phyloP scores from a whole-genome alignment of 176 grass and related monocot genomes.

The Aechmea fasciata region DNA sequence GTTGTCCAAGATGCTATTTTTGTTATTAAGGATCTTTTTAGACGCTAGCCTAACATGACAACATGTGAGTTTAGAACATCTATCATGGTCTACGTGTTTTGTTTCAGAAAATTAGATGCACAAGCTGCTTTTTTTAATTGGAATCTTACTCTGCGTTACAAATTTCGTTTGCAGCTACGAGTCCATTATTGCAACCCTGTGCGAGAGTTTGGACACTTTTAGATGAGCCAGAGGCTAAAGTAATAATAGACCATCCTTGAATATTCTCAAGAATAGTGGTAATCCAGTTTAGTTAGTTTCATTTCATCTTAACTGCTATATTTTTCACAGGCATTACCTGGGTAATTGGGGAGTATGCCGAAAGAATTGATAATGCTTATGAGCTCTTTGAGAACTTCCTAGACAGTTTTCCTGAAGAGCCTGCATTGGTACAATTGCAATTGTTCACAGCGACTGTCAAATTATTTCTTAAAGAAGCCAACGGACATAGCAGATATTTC shows the following conservation, averaged over 20 bases:
- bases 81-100: not conserved
- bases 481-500: conserved; percentile 98
- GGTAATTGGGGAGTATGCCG: conserved; percentile 99
- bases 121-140: not conserved
- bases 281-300: not conserved
- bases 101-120: not conserved
- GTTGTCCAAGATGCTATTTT: conserved; percentile 99
- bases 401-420: conserved; percentile 89
- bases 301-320: conserved; percentile 8
- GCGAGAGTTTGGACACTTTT: conserved; percentile 89
- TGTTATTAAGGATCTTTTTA: conserved; percentile 96
- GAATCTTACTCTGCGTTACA: not conserved
- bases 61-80: conserved; percentile 28
- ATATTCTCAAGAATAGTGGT: not conserved
- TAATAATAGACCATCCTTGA: conserved; percentile 8
- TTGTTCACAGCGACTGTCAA: conserved; percentile 81
- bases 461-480: conserved; percentile 94
- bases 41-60: conserved; percentile 88
- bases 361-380: conserved; percentile 99
- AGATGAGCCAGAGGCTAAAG: conserved; percentile 98
- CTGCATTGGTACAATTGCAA: conserved; percentile 73
- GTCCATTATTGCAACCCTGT: conserved; percentile 90
- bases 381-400: conserved; percentile 97
- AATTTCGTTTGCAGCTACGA: conserved; percentile 55
- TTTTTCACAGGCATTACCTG: conserved; percentile 87